These are phyloP conservation scores for Dryas integrifolia DNA, from an alignment of 331 rosid species.

Conservation along the genomic window DNA sequence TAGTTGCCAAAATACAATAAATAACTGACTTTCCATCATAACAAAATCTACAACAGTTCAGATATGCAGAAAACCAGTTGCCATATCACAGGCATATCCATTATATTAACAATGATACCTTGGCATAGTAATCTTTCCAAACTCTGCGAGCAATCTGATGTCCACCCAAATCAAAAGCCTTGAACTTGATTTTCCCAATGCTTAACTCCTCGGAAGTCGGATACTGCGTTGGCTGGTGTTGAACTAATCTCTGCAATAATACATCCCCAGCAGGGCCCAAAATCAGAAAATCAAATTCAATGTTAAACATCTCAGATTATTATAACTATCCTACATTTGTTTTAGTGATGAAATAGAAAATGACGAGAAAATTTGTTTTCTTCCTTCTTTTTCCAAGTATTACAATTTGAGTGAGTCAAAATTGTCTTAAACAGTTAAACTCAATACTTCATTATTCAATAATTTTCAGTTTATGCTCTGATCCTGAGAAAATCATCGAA, in stretches of 20 bases:
- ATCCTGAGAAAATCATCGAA: neutral
- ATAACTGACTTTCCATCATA: neutral
- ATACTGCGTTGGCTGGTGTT: slow-evolving; percentile 86
- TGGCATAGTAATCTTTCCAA: slow-evolving; percentile 89
- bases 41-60: neutral
- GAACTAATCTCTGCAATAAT: slow-evolving; percentile 72
- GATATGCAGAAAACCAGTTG: neutral
- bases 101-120: slow-evolving; percentile 41
- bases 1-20: neutral
- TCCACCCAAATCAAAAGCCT: slow-evolving; percentile 89
- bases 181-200: slow-evolving; percentile 59
- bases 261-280: slow-evolving; percentile 27
- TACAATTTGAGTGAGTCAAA: neutral
- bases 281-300: slow-evolving; percentile 14
- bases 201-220: slow-evolving; percentile 88
- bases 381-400: neutral
- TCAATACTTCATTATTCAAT: neutral
- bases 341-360: too few relatives aligned
- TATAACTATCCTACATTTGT: neutral
- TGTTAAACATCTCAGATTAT: neutral
- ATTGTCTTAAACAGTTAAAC: neutral
- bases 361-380: neutral
- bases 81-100: neutral
- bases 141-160: slow-evolving; percentile 90
- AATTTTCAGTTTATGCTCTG: neutral